Conservation (phyloP, 1,284 basidiomycete species). For the Ustilago loliicola region DNA sequence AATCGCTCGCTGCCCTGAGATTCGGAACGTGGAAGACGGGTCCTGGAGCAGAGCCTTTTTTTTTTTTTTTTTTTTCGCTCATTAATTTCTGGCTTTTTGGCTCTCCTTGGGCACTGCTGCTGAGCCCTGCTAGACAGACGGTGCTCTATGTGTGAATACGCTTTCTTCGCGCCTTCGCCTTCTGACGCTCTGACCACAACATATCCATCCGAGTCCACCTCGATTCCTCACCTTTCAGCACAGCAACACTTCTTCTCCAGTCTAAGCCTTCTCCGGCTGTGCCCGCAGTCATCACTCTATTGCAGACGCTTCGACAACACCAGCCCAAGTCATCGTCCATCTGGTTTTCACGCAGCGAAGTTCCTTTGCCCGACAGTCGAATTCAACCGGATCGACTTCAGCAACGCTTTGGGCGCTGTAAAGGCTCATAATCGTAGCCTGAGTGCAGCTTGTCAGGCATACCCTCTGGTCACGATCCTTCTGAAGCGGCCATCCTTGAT, state of each 20-base stretch:
- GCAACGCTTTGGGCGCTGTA: background rate
- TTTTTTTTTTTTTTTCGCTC: background rate
- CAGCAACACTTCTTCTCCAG: background rate
- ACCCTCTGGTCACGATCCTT: background rate
- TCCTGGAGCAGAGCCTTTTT: background rate
- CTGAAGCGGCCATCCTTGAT: background rate
- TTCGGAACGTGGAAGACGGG: constrained; percentile 7
- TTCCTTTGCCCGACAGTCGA: background rate
- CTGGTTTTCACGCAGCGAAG: background rate
- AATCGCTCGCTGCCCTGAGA: background rate
- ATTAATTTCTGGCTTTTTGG: too few relatives aligned
- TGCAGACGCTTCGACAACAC: background rate
- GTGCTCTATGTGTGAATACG: background rate
- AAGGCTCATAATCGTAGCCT: constrained; percentile 5
- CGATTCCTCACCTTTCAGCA: background rate
- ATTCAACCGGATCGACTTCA: background rate
- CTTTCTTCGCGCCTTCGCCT: constrained; percentile 29
- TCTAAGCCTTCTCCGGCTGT: background rate
- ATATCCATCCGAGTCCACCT: background rate
- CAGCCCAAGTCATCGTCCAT: constrained; percentile 9
- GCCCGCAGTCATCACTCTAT: background rate
- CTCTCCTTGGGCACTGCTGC: background rate
- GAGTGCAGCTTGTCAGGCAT: background rate
- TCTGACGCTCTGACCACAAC: constrained; percentile 31
- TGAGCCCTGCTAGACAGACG: background rate